Base-by-base conservation (phyloP, 257 asterid genomes). In the Nicotiana undulata region DNA sequence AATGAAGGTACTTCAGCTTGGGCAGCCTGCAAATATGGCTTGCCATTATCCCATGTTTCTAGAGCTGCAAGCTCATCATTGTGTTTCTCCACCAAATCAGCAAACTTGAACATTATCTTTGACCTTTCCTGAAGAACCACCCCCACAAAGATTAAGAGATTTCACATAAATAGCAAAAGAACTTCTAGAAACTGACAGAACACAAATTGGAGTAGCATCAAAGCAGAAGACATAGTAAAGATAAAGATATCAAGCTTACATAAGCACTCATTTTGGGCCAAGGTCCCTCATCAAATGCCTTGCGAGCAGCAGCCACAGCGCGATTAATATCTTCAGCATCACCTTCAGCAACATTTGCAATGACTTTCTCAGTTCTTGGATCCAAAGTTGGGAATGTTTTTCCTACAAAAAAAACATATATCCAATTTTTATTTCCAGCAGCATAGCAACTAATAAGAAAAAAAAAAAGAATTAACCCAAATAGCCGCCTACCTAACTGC, bases 241-340 rank as follows among this genome's bases (percentile, higher is more conserved):
- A 64, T 68, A 59, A 28, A 9, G 31, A 44, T 15, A 7, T 59
- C 6, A 63, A 64, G 13, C 80, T 53, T 83, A 93, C 97, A 83
- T 93, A 90, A 79, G 95, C 97, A 82, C 86, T 90, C 98, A 93
- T 93, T 87, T 60, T 89, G 0, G 97, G 97, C 98, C 98, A 93
- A 0, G 98, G 97, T n/a, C 97, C 97, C 56, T 89, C 94, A 67
- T 93, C 98, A 24, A 92, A 93, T 0, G 97, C 98, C 90, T 90
- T 89, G 1, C 97, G 89, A 15, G 98, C 98, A 75, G 97, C 94
- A 15, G 92, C 83, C 1, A 93, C 98, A 2, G 98, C 98, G 3
- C 94, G 90, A 66, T 93, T 82, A 44, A 90, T 70, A 60, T 93
- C 98, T 51, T 93, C 97, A 0, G 84, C 87, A 80, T 92, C 97